phyloP scores from a whole-genome alignment of 768 basidiomycete genomes.

The Suillus ampliporus region DNA sequence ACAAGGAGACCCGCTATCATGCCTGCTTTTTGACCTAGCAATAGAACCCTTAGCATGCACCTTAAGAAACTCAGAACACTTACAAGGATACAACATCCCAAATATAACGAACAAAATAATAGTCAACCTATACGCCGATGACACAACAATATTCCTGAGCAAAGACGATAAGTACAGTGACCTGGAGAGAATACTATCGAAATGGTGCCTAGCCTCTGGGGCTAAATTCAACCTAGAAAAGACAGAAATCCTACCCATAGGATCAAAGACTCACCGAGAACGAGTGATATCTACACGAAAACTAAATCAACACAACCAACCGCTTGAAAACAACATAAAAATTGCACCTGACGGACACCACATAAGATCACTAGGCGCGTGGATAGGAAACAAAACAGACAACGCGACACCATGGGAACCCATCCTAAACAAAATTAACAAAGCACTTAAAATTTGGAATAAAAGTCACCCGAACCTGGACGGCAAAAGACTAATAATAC shows the following conservation, averaged over 20 bases:
- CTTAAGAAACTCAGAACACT: slow-evolving; percentile 34
- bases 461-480: background rate
- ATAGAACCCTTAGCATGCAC: slow-evolving; percentile 36
- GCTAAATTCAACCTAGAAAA: slow-evolving; percentile 30
- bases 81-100: background rate
- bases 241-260: slow-evolving; percentile 26
- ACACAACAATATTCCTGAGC: slow-evolving; percentile 26
- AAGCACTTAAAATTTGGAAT: background rate
- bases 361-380: background rate
- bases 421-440: background rate
- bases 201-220: slow-evolving; percentile 19
- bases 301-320: background rate
- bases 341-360: background rate
- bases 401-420: background rate
- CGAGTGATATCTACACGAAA: background rate
- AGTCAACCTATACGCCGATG: background rate
- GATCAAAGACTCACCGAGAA: background rate
- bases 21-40: slow-evolving; percentile 37
- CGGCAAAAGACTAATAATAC: background rate
- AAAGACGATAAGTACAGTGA: slow-evolving; percentile 13
- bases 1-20: slow-evolving; percentile 43
- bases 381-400: background rate
- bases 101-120: background rate
- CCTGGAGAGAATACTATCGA: slow-evolving; percentile 14
- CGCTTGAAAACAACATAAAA: background rate